Evolutionary conservation across 805 yeast genomes (phyloP).

Genomic region (Priceomyces melissophilus): DNA sequence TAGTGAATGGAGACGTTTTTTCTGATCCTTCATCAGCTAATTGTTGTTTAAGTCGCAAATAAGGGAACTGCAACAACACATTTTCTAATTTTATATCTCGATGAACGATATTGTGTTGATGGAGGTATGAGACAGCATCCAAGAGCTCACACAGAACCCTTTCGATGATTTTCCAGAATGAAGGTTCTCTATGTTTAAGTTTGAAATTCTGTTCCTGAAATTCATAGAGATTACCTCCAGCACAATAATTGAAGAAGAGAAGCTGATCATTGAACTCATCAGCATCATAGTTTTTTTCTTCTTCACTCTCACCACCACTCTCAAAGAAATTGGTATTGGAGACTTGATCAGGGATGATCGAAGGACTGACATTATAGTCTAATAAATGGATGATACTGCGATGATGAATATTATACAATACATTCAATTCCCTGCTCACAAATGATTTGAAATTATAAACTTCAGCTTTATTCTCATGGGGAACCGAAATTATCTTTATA

Average conservation of each 20-base stretch:
- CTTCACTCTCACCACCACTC: conserved; percentile 14
- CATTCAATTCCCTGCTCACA: conserved; percentile 63
- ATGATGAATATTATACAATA: conserved; percentile 55
- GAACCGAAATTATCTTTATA: conserved; percentile 58
- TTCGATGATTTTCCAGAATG: conserved; percentile 50
- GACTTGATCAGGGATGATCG: conserved; percentile 22
- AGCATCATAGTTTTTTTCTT: conserved; percentile 1
- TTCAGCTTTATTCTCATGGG: conserved; percentile 22
- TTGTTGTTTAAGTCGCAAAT: conserved; percentile 27
- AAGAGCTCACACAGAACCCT: conserved; percentile 69
- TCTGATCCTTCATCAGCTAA: not conserved
- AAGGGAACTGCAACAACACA: conserved; percentile 45
- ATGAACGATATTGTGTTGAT: conserved; percentile 67
- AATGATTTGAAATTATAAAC: conserved; percentile 31
- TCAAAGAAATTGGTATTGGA: conserved; percentile 11
- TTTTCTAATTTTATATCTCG: conserved; percentile 92
- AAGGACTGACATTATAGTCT: conserved; percentile 42
- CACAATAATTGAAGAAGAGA: conserved; percentile 71
- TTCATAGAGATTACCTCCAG: conserved; percentile 83
- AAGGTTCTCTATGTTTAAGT: conserved; percentile 26
- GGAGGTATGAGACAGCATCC: conserved; percentile 69
- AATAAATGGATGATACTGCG: conserved; percentile 67
- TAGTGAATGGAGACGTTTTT: conserved; percentile 23
- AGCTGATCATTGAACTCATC: conserved; percentile 28
- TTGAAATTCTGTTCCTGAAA: conserved; percentile 40